Percentiles rank a stretch among this genome's conserved stretches.
Conservation (phyloP, 805 yeast species). For the Monosporozyma unispora region DNA sequence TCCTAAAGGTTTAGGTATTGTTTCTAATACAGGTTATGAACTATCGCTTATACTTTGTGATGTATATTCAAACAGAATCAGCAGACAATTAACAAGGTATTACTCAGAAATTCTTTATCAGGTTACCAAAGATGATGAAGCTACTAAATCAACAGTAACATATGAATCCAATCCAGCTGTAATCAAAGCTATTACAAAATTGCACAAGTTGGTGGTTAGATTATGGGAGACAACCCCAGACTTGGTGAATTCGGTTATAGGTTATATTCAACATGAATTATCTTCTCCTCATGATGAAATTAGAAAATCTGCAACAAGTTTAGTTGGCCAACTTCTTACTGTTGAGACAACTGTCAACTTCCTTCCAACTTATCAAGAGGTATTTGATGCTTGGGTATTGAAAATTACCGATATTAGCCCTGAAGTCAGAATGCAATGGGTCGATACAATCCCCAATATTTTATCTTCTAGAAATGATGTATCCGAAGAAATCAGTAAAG, state of each 20-base stretch:
- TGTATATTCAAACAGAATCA: conserved; percentile 60
- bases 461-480: conserved; percentile 39
- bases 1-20: conserved; percentile 24
- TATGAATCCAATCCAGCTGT: conserved; percentile 10
- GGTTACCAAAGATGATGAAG: conserved; percentile 22
- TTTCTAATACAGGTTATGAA: conserved; percentile 48
- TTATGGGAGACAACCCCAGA: conserved; percentile 78
- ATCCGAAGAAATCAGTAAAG: conserved; percentile 43
- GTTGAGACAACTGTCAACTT: conserved; percentile 47
- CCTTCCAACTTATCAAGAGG: conserved; percentile 44
- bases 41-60: conserved; percentile 62
- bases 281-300: conserved; percentile 58
- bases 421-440: conserved; percentile 62
- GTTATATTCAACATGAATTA: conserved; percentile 70
- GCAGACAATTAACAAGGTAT: conserved; percentile 67
- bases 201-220: conserved; percentile 54
- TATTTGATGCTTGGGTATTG: conserved; percentile 65
- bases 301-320: conserved; percentile 59
- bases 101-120: conserved; percentile 69
- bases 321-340: conserved; percentile 59
- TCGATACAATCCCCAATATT: conserved; percentile 43
- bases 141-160: conserved; percentile 8
- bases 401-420: conserved; percentile 64
- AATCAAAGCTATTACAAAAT: conserved; percentile 41
- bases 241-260: conserved; percentile 60